phyloP scores from a whole-genome alignment of 192 early-diverging fungal genomes.

The Bifiguratus adelaidae region DNA sequence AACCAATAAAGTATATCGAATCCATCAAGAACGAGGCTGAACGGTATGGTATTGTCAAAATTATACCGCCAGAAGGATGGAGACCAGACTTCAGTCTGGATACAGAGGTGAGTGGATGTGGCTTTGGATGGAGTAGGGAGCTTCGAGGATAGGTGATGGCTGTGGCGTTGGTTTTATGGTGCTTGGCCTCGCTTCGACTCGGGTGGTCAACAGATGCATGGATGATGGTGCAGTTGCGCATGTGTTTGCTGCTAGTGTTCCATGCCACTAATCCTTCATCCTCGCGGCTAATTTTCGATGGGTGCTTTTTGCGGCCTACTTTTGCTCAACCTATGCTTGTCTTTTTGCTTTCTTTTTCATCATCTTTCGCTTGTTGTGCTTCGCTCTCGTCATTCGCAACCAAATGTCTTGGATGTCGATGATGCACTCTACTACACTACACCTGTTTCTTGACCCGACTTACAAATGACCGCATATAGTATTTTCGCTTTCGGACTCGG shows the following conservation, averaged over 20 bases:
- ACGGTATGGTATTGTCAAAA: constrained; percentile 80
- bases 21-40: constrained; percentile 68
- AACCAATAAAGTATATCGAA: constrained; percentile 80
- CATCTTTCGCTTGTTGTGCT: no score
- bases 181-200: neutral
- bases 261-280: no score
- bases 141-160: neutral
- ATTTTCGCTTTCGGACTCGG: constrained; percentile 81
- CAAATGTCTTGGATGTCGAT: no score
- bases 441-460: no score
- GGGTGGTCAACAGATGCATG: neutral
- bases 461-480: no score
- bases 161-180: neutral
- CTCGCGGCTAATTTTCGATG: no score
- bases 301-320: no score
- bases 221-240: neutral
- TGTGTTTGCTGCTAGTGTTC: neutral
- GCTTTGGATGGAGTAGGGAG: neutral
- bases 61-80: constrained; percentile 85
- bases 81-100: constrained; percentile 80
- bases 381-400: no score
- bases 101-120: constrained; percentile 41
- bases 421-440: no score
- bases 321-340: no score
- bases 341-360: no score